Percentiles rank a stretch among this genome's conserved stretches.
Evolutionary conservation across 2,329 filamentous ascomycete species (phyloP).

Genomic region (Colletotrichum chrysophilum): DNA sequence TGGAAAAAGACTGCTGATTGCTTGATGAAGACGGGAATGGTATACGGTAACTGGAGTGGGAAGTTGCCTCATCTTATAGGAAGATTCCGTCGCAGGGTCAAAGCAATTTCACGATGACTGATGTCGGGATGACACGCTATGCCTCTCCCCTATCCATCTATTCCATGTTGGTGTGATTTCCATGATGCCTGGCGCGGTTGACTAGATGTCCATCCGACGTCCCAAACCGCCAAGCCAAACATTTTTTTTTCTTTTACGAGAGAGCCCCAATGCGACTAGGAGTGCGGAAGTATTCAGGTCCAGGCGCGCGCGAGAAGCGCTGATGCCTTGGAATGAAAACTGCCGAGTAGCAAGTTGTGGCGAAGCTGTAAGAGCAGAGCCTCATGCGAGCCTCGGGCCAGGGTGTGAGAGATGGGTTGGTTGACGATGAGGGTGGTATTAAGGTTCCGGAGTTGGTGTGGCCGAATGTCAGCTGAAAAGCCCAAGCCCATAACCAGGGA

Average conservation of each 20-base stretch:
- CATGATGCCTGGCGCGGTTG: neutral
- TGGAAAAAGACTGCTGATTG: slow-evolving; percentile 4
- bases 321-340: neutral
- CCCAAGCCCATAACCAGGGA: slow-evolving; percentile 1
- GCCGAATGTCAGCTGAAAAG: slow-evolving; percentile 12
- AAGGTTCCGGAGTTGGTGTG: slow-evolving; percentile 18
- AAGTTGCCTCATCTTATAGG: slow-evolving; percentile 7
- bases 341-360: neutral
- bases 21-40: neutral
- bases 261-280: neutral
- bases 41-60: neutral
- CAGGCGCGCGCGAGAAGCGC: neutral
- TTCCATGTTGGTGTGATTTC: neutral
- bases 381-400: slow-evolving; percentile 11
- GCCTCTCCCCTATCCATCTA: neutral
- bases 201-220: neutral
- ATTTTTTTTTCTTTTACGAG: neutral
- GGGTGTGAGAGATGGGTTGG: neutral
- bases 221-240: slow-evolving; percentile 18
- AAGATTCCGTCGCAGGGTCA: neutral
- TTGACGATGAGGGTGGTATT: neutral
- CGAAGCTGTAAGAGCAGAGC: slow-evolving; percentile 7
- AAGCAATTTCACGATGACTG: neutral
- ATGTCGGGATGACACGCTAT: slow-evolving; percentile 7
- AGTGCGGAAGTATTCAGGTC: neutral